Conservation (phyloP, 768 basidiomycete species). For the Leccinum variicolor region DNA sequence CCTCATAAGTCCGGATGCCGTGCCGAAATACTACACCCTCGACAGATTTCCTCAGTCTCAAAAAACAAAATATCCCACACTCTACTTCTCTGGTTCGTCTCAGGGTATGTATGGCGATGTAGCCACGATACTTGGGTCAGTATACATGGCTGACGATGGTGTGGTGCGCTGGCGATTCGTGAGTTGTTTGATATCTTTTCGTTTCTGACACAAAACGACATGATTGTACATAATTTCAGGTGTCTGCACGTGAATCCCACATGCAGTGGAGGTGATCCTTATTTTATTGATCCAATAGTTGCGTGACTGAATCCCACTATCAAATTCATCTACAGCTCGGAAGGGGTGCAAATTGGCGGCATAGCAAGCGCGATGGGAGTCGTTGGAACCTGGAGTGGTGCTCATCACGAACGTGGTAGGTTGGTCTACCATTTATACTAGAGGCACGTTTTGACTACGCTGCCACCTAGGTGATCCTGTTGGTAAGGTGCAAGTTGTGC, state of each 20-base stretch:
- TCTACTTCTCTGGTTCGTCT: conserved; percentile 48
- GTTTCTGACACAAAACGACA: conserved; percentile 1
- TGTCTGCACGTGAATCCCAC: conserved; percentile 48
- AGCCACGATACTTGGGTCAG: conserved; percentile 47
- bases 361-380: conserved; percentile 64
- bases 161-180: conserved; percentile 59
- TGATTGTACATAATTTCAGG: conserved; percentile 33
- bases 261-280: conserved; percentile 59
- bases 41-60: conserved; percentile 22
- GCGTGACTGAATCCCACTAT: background rate
- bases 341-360: conserved; percentile 64
- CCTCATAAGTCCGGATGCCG: conserved; percentile 35
- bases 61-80: conserved; percentile 36
- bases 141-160: conserved; percentile 45
- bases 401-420: conserved; percentile 52
- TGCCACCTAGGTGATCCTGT: conserved; percentile 55
- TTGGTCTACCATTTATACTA: background rate
- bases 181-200: conserved; percentile 26
- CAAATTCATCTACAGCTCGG: conserved; percentile 44
- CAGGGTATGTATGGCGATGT: conserved; percentile 41
- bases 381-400: conserved; percentile 67
- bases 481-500: conserved; percentile 39
- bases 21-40: conserved; percentile 18
- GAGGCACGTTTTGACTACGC: background rate
- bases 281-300: background rate